Evolutionary conservation across 1,139 yeast genomes (phyloP), one percentile per base, ranked within the genome.

Genomic region (Debaryomycetaceae sp.): DNA sequence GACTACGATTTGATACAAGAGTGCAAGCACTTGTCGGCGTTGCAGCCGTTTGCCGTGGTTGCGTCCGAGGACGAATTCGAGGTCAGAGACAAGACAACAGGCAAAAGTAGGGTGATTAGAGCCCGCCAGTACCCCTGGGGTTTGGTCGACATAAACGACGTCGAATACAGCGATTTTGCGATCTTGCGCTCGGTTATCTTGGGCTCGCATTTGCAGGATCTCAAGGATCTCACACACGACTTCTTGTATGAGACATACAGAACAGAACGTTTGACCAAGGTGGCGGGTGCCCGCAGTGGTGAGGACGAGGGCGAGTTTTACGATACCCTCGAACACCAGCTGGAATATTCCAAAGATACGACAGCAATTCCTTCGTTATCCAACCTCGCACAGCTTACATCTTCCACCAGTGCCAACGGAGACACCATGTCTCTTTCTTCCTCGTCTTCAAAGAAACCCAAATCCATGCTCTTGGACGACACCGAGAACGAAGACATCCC

Each of bases 51-150:
- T 71, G 93, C 97, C 1, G 76, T 91, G 35, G 84, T 91, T 54
- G 87, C 96, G 6, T 84, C 95, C 3, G 82, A 79, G 58, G 68
- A 65, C 23, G 73, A 73, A 35, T 70, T 64, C 49, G 84, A 80
- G 54, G 62, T 72, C 39, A 62, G 57, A 41, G 90, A 84, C 55
- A 65, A 76, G 11, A 62, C 59, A 24, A 75, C 82, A 22, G 93
- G 91, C 8, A 73, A 76, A 49, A 45, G 63, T n/a, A 62, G 55
- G 40, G 62, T 75, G 40, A 77, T 86, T 39, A 81, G 91, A 51
- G 97, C 89, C 6, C 80, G 99, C 63, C 80, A 83, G 62, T 93
- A 91, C 62, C 97, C 97, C 17, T 93, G 99, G 98, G 98, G 98
- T 0, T 66, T 81, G 44, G 83, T 93, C 41, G 95, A 91, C 60